Conservation (phyloP, 139 green algal genomes). For the Desmodesmus armatus region DNA sequence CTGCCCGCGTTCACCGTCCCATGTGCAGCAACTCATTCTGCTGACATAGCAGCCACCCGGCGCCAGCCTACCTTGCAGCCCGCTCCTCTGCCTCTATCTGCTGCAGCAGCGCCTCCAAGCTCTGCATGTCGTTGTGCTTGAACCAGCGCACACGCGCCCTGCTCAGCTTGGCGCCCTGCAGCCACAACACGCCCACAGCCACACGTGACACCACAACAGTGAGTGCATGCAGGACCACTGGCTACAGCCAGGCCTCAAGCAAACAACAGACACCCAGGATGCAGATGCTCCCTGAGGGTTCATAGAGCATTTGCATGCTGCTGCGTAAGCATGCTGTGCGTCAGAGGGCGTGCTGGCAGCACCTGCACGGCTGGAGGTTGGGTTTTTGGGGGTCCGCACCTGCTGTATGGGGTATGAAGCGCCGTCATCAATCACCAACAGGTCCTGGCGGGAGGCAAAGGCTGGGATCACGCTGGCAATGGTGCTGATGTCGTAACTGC, state of each 20-base stretch:
- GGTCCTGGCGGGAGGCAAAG: slow-evolving; percentile 91
- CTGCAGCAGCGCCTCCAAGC: slow-evolving; percentile 86
- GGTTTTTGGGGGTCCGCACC: too few relatives aligned
- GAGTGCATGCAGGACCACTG: too few relatives aligned
- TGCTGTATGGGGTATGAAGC: slow-evolving; percentile 87
- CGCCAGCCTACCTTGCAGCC: slow-evolving; percentile 56
- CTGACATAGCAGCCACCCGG: too few relatives aligned
- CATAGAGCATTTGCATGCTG: too few relatives aligned
- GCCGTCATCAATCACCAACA: slow-evolving; percentile 77
- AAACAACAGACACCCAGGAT: too few relatives aligned
- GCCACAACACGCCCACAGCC: too few relatives aligned
- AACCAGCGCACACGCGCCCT: slow-evolving; percentile 84
- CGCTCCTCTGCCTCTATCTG: slow-evolving; percentile 66
- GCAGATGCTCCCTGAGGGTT: too few relatives aligned
- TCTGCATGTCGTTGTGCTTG: slow-evolving; percentile 95
- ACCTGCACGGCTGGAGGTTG: too few relatives aligned
- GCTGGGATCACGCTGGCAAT: slow-evolving; percentile 91
- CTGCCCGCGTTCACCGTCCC: background rate
- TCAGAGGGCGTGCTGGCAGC: too few relatives aligned
- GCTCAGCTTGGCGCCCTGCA: slow-evolving; percentile 74
- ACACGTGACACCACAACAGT: too few relatives aligned
- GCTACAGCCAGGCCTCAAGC: too few relatives aligned
- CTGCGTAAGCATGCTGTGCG: too few relatives aligned
- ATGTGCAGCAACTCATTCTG: background rate
- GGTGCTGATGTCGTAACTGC: slow-evolving; percentile 92